Conservation (phyloP, 2,329 filamentous ascomycete species). For the Diplodia sapinea region DNA sequence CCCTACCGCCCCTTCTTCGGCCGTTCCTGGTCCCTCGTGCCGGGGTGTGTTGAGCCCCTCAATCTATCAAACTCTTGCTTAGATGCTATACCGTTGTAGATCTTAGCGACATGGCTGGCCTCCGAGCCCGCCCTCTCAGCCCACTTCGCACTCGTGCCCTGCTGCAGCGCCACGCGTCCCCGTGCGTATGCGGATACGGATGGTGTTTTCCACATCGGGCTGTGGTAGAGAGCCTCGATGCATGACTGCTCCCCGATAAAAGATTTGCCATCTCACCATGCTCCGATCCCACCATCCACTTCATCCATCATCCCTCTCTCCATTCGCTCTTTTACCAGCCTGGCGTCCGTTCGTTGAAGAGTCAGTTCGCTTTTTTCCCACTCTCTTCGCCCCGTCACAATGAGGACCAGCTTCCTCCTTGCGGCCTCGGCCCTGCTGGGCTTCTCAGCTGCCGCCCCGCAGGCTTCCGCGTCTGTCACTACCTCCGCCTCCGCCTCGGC, state of each 20-base stretch:
- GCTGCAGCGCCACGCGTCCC: constrained; percentile 23
- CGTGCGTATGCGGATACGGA: background rate
- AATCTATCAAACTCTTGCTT: constrained; percentile 11
- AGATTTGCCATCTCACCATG: constrained; percentile 15
- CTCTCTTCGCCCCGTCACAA: background rate
- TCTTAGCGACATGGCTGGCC: background rate
- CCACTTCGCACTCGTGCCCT: background rate
- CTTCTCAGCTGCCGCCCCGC: constrained; percentile 9
- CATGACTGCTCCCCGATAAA: constrained; percentile 5
- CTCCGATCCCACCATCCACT: background rate
- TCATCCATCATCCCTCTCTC: constrained; percentile 12
- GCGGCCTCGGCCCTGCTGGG: constrained; percentile 15
- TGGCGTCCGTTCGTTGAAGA: constrained; percentile 21
- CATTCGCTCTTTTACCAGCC: constrained; percentile 2
- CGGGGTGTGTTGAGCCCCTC: background rate
- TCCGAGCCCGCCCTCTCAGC: background rate
- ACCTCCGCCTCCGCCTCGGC: background rate
- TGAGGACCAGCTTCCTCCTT: constrained; percentile 17
- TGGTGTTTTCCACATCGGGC: background rate
- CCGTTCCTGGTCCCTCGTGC: background rate
- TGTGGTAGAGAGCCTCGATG: too few relatives aligned
- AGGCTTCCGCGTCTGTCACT: background rate
- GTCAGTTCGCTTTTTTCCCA: background rate
- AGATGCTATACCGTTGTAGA: background rate
- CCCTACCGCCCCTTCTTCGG: constrained; percentile 20